Conservation (phyloP, 305 asterid species). For the Solanum aculeatissimum region DNA sequence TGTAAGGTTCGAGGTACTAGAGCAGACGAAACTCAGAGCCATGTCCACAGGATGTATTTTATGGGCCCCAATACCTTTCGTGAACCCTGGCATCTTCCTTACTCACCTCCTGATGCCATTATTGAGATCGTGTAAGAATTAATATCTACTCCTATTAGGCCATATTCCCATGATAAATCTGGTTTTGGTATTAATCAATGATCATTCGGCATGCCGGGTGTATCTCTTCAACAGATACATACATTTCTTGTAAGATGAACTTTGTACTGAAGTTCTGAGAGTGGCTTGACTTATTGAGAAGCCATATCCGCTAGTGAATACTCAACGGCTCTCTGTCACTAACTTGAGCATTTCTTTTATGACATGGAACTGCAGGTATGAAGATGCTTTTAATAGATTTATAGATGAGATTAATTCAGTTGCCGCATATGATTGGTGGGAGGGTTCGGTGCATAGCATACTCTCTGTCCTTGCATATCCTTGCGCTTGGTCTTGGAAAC, state of each 20-base stretch:
- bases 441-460: conserved; percentile 97
- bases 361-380: conserved; percentile 51
- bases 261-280: background rate
- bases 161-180: background rate
- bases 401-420: conserved; percentile 88
- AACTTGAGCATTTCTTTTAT: background rate
- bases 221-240: background rate
- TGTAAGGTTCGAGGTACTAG: conserved; percentile 81
- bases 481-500: conserved; percentile 99
- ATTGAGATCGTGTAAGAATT: conserved; percentile 81
- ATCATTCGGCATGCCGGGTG: background rate
- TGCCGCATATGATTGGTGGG: conserved; percentile 99
- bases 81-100: conserved; percentile 99
- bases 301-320: background rate
- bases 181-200: background rate
- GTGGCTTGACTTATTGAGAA: background rate
- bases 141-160: conserved; percentile 3
- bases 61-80: conserved; percentile 97
- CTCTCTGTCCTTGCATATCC: conserved; percentile 88
- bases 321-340: background rate
- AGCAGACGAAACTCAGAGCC: conserved; percentile 82
- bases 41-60: conserved; percentile 91
- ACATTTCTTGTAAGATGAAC: background rate
- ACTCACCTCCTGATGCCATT: conserved; percentile 83
- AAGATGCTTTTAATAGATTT: conserved; percentile 94